These are phyloP conservation scores for Syncephalis plumigaleata DNA, from an alignment of 371 early-diverging fungal species.

Conservation along the genomic window DNA sequence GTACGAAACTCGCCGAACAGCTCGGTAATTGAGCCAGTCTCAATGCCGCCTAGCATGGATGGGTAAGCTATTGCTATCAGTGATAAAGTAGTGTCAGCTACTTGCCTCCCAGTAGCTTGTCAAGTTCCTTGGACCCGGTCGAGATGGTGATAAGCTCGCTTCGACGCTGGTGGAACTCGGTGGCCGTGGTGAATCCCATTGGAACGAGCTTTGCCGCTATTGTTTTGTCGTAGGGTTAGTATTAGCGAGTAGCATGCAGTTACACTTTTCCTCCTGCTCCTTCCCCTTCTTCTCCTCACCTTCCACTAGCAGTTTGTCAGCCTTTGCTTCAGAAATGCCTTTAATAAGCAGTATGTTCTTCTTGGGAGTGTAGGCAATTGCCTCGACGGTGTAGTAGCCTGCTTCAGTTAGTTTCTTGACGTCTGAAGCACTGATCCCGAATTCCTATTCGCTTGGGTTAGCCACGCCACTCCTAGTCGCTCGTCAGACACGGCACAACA, in stretches of 20 bases:
- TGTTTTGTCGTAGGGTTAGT: background rate
- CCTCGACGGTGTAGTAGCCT: conserved; percentile 91
- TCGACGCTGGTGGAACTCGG: conserved; percentile 82
- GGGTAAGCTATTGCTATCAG: background rate
- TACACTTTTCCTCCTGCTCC: too few species aligned
- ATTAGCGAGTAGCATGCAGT: background rate
- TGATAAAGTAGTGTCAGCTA: conserved; percentile 2
- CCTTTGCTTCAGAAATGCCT: conserved; percentile 97
- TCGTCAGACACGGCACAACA: too few species aligned
- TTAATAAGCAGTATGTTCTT: conserved; percentile 84
- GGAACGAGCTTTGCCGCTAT: conserved; percentile 85
- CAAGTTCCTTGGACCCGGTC: conserved; percentile 93
- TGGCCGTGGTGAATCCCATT: conserved; percentile 96
- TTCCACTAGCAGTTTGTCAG: conserved; percentile 93
- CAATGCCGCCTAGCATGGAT: conserved; percentile 69
- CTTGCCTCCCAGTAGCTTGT: conserved; percentile 81
- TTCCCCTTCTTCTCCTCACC: conserved; percentile 21
- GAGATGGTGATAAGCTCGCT: conserved; percentile 75
- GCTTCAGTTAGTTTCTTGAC: conserved; percentile 79
- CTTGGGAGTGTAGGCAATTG: conserved; percentile 94
- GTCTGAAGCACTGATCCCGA: conserved; percentile 70
- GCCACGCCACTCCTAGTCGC: too few species aligned
- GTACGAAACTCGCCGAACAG: conserved; percentile 99
- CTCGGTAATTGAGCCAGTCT: conserved; percentile 98
- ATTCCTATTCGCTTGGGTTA: conserved; percentile 24